A percentile compares a stretch with the other conserved stretches of the same genome.
Evolutionary conservation across 225 moss, liverwort and hornwort species (phyloP).

Genomic region (Asterella californica): DNA sequence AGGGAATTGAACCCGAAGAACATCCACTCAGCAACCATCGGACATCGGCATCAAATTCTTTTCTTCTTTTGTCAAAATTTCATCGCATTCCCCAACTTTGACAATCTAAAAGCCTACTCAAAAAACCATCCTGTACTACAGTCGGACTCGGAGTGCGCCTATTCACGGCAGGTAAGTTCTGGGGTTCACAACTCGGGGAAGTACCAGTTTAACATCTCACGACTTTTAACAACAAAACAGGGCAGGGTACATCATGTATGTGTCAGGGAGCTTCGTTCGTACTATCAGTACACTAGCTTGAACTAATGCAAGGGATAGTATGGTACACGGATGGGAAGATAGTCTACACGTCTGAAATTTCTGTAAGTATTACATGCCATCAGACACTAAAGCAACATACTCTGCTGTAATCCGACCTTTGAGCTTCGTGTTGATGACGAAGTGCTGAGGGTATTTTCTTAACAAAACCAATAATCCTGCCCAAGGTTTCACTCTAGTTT

Average conservation of each 20-base stretch:
- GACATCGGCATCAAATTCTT: slow-evolving; percentile 1
- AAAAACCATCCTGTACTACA: slow-evolving; percentile 1
- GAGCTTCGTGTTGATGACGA: slow-evolving; percentile 96
- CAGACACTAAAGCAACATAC: slow-evolving; percentile 76
- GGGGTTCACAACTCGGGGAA: slow-evolving; percentile 22
- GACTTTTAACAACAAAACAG: slow-evolving; percentile 13
- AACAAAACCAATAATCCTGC: slow-evolving; percentile 77
- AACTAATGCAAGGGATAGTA: slow-evolving; percentile 27
- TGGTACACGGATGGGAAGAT: slow-evolving; percentile 36
- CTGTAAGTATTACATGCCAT: slow-evolving; percentile 33
- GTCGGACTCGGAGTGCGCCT: background rate
- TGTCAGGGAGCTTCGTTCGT: slow-evolving; percentile 20
- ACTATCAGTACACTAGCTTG: slow-evolving; percentile 26
- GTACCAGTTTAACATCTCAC: slow-evolving; percentile 17
- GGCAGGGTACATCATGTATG: background rate
- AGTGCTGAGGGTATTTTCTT: slow-evolving; percentile 56
- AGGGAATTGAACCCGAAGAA: too few relatives aligned
- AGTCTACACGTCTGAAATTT: slow-evolving; percentile 27
- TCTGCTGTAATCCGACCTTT: slow-evolving; percentile 98
- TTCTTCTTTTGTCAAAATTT: slow-evolving; percentile 19
- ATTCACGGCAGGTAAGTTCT: background rate
- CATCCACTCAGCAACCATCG: background rate
- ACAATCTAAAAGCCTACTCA: slow-evolving; percentile 3
- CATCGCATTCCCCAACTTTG: slow-evolving; percentile 7
- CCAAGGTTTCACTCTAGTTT: slow-evolving; percentile 59